Conservation (phyloP, 2,329 filamentous ascomycete species). For the Alternaria ethzedia region DNA sequence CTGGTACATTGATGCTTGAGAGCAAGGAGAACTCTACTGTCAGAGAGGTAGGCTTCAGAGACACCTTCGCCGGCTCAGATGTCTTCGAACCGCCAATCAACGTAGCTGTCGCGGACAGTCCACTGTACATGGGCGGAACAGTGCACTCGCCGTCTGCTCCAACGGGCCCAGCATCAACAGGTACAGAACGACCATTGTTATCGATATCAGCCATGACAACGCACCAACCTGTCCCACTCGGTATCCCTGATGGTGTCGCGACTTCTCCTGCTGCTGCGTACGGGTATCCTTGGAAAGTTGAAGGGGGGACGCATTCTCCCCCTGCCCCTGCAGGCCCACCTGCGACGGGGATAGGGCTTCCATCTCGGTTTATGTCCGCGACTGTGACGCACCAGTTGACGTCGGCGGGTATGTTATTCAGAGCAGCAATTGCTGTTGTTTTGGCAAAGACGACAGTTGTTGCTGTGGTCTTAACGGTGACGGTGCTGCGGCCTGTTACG, state of each 20-base stretch:
- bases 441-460: not conserved
- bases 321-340: constrained; percentile 12
- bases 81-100: not conserved
- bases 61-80: not conserved
- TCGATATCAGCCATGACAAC: constrained; percentile 14
- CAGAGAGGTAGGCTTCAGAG: not conserved
- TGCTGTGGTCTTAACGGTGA: not conserved
- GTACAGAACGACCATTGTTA: constrained; percentile 3
- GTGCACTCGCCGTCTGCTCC: constrained; percentile 1
- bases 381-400: constrained; percentile 21
- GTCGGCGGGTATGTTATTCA: not conserved
- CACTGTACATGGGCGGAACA: not conserved
- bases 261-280: not conserved
- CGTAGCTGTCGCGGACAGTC: not conserved
- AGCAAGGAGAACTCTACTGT: not conserved
- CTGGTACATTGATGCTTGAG: not conserved
- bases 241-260: not conserved
- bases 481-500: not conserved
- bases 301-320: constrained; percentile 14
- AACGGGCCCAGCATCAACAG: constrained; percentile 5
- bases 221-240: not conserved
- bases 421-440: not conserved
- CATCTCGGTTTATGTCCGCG: constrained; percentile 15
- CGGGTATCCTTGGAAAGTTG: constrained; percentile 12
- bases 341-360: constrained; percentile 8